These are phyloP conservation scores for Plasmodium adleri DNA, from an alignment of 169 alveolate genomes.

Conservation along the genomic window DNA sequence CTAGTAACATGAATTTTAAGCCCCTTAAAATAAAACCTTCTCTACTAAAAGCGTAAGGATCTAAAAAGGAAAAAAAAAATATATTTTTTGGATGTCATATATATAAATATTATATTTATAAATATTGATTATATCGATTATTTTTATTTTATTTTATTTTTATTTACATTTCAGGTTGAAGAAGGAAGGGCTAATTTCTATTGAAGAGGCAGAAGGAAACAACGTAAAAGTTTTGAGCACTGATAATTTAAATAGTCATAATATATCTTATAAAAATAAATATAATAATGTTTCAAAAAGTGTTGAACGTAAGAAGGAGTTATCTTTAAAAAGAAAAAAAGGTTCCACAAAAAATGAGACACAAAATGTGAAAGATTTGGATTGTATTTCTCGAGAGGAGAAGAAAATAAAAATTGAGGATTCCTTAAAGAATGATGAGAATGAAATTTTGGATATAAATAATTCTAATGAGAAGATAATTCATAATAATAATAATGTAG, in stretches of 20 bases:
- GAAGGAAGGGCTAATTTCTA: conserved; percentile 61
- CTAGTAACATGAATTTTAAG: conserved; percentile 33
- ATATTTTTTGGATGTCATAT: too few species aligned
- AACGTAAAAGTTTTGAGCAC: conserved; percentile 19
- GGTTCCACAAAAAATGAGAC: not conserved
- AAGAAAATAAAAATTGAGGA: too few species aligned
- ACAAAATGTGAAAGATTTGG: not conserved
- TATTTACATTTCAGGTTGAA: conserved; percentile 26
- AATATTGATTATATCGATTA: too few species aligned
- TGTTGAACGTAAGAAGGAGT: conserved; percentile 3
- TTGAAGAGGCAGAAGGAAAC: conserved; percentile 27
- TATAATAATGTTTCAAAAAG: conserved; percentile 2
- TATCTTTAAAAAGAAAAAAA: conserved; percentile 9
- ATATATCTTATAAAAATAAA: not conserved
- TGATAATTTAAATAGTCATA: conserved; percentile 16
- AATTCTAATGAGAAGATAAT: too few species aligned
- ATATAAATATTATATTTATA: too few species aligned
- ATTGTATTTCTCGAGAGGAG: too few species aligned
- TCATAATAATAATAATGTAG: too few species aligned
- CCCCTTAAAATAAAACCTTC: conserved; percentile 24
- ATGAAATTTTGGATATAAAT: too few species aligned
- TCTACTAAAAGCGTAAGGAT: conserved; percentile 31
- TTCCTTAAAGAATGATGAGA: too few species aligned
- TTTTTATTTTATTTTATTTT: not conserved
- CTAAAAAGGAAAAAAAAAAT: too few species aligned